Evolutionary conservation across 2,329 filamentous ascomycete genomes (phyloP).

Genomic region (Ustulina deusta): DNA sequence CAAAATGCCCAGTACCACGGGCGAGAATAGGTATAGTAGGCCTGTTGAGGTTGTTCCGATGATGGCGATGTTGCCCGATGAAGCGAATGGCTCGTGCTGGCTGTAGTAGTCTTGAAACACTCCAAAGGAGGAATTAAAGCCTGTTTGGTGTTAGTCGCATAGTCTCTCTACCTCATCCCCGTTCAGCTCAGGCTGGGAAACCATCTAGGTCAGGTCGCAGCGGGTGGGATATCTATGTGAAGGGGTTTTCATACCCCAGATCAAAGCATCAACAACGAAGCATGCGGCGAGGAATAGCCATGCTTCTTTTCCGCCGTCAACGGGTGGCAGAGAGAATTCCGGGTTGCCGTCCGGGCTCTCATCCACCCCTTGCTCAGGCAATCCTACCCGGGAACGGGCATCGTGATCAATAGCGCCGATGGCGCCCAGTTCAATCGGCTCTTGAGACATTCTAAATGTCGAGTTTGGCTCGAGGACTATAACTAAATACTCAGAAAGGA

Average conservation of each 20-base stretch:
- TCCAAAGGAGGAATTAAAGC: slow-evolving; percentile 54
- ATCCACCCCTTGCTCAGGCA: slow-evolving; percentile 13
- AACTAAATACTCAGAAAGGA: not conserved
- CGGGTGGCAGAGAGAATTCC: slow-evolving; percentile 56
- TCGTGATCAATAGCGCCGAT: not conserved
- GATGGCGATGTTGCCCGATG: slow-evolving; percentile 56
- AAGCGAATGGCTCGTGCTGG: slow-evolving; percentile 52
- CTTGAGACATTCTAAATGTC: slow-evolving; percentile 22
- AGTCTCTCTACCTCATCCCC: not conserved
- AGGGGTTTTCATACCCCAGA: slow-evolving; percentile 59
- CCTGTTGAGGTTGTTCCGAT: slow-evolving; percentile 58
- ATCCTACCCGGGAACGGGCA: slow-evolving; percentile 3
- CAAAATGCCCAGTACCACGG: slow-evolving; percentile 55
- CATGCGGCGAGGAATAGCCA: slow-evolving; percentile 63
- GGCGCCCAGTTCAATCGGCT: slow-evolving; percentile 5
- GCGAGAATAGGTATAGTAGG: slow-evolving; percentile 60
- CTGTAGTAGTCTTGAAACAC: slow-evolving; percentile 60
- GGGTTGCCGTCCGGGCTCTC: slow-evolving; percentile 6
- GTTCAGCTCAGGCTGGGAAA: not conserved
- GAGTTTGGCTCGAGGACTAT: not conserved
- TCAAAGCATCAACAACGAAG: slow-evolving; percentile 64
- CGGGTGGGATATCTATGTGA: not conserved
- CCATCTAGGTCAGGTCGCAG: not conserved
- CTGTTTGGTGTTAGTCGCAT: slow-evolving; percentile 18
- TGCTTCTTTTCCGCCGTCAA: slow-evolving; percentile 63